Percentiles rank a stretch among this genome's conserved stretches.
phyloP scores from a whole-genome alignment of 768 basidiomycete species.

The Tulasnella sp. region DNA sequence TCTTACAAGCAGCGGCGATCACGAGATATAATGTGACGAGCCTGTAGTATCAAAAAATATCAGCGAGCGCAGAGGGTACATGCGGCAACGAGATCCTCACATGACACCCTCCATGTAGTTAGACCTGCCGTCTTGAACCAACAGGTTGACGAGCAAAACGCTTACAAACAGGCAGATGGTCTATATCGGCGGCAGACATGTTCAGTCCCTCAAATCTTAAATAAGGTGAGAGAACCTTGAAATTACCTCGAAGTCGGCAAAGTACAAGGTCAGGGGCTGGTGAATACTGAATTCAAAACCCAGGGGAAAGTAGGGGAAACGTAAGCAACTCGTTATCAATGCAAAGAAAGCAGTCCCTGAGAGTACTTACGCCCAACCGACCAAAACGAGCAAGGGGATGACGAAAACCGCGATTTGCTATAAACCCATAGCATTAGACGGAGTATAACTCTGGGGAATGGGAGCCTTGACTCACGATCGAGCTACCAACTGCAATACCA shows the following conservation, averaged over 20 bases:
- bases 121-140: constrained; percentile 70
- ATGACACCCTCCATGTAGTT: constrained; percentile 92
- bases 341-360: background rate
- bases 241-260: constrained; percentile 71
- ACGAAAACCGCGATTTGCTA: constrained; percentile 85
- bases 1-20: constrained; percentile 70
- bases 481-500: constrained; percentile 71
- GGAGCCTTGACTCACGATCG: constrained; percentile 51
- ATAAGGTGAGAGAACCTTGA: constrained; percentile 15
- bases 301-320: too few species aligned
- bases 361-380: constrained; percentile 69
- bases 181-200: constrained; percentile 30
- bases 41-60: constrained; percentile 4
- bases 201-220: background rate
- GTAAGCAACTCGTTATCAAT: background rate
- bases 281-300: constrained; percentile 40
- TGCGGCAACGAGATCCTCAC: constrained; percentile 30
- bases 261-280: constrained; percentile 72
- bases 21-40: constrained; percentile 66
- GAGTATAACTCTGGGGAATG: background rate
- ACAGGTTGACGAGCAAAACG: constrained; percentile 77
- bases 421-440: background rate
- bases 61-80: background rate
- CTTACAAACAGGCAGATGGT: constrained; percentile 82
- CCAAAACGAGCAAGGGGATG: constrained; percentile 76